Percentiles rank a stretch among this genome's conserved stretches.
These are phyloP conservation scores for Dactylellina parvicollis DNA, from an alignment of 2,329 filamentous ascomycete genomes.

Conservation along the genomic window DNA sequence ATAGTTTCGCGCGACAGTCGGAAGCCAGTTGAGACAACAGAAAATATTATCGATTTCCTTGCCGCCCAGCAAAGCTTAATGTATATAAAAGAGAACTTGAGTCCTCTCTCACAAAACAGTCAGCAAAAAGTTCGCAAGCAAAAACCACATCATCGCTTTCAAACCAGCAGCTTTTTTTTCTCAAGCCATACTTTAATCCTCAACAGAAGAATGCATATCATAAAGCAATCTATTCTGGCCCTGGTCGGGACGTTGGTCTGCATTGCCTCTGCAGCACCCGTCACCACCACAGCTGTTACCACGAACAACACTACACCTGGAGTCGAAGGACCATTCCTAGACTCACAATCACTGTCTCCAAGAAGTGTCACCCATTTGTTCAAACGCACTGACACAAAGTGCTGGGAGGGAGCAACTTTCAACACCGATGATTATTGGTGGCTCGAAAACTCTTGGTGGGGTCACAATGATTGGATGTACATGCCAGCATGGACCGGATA, in stretches of 20 bases:
- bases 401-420: conserved; percentile 7
- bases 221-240: not conserved
- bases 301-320: not conserved
- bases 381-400: conserved; percentile 1
- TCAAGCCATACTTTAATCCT: not conserved
- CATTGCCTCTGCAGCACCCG: conserved; percentile 1
- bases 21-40: not conserved
- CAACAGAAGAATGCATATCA: not conserved
- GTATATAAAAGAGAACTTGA: not conserved
- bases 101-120: not conserved
- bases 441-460: conserved; percentile 15
- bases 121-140: not conserved
- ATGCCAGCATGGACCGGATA: not conserved
- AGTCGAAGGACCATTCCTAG: not conserved
- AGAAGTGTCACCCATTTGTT: not conserved
- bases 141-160: not conserved
- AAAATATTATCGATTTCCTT: not conserved
- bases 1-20: not conserved
- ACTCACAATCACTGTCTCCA: not conserved
- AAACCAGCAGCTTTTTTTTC: not conserved
- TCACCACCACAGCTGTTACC: not conserved
- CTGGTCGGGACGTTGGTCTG: conserved; percentile 1
- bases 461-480: conserved; percentile 12
- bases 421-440: conserved; percentile 20
- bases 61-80: not conserved